Percentiles rank a stretch among this genome's conserved stretches.
Evolutionary conservation across 1,139 yeast species (phyloP).

Genomic region (Waltiozyma sp.): DNA sequence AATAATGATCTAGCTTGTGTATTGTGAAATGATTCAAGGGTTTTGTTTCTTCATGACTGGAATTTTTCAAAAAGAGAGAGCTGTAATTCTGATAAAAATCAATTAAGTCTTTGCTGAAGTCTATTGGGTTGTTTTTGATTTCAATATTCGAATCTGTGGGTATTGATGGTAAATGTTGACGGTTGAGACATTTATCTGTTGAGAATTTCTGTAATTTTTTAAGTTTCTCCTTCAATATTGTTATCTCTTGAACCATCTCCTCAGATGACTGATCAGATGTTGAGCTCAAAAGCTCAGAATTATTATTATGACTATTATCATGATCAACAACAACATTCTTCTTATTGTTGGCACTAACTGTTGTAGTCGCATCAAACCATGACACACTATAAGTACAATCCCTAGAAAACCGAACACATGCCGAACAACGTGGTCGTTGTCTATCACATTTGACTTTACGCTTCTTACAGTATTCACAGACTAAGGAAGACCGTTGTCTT

Average conservation of each 20-base stretch:
- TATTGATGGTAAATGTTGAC: too few species aligned
- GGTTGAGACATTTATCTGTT: too few species aligned
- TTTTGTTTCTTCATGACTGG: slow-evolving; percentile 14
- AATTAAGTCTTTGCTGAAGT: background rate
- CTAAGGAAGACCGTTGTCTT: slow-evolving; percentile 12
- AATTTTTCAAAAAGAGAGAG: slow-evolving; percentile 10
- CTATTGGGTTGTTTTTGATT: background rate
- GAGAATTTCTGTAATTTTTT: background rate
- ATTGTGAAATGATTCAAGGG: slow-evolving; percentile 8
- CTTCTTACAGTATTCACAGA: slow-evolving; percentile 11
- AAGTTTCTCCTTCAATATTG: slow-evolving; percentile 1
- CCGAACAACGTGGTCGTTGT: slow-evolving; percentile 8
- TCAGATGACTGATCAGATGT: background rate
- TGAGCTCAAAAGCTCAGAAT: too few species aligned
- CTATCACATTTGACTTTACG: slow-evolving; percentile 14
- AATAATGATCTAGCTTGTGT: slow-evolving; percentile 11
- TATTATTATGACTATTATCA: too few species aligned
- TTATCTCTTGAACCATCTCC: slow-evolving; percentile 1
- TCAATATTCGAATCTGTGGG: too few species aligned
- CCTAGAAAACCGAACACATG: slow-evolving; percentile 6
- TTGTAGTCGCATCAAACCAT: background rate
- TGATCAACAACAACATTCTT: too few species aligned
- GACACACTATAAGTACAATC: slow-evolving; percentile 7
- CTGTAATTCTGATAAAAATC: slow-evolving; percentile 12
- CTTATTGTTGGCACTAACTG: background rate